A percentile compares a stretch with the other conserved stretches of the same genome.
Evolutionary conservation across 495 filamentous ascomycete genomes (phyloP).

Genomic region (Haplographium delicatum): DNA sequence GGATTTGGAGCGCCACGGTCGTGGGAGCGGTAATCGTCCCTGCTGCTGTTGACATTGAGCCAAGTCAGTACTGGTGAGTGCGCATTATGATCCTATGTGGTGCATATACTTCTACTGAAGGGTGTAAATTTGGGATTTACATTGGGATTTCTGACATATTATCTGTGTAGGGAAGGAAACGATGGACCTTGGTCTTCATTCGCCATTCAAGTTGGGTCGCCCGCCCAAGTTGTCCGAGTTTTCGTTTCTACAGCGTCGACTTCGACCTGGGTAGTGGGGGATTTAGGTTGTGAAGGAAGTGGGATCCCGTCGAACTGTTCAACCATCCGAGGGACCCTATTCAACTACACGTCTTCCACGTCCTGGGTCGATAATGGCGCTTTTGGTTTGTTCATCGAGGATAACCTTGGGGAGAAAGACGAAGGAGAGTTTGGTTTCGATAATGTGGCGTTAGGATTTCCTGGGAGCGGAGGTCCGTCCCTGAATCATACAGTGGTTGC

Average conservation of each 20-base stretch:
- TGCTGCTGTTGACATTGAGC: background rate
- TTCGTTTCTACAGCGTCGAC: slow-evolving; percentile 6
- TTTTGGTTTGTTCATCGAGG: slow-evolving; percentile 29
- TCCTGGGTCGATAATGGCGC: slow-evolving; percentile 6
- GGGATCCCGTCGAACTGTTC: slow-evolving; percentile 7
- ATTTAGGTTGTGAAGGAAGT: slow-evolving; percentile 7
- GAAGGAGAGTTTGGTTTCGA: slow-evolving; percentile 45
- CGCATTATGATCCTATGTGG: too few relatives aligned
- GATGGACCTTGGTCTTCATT: slow-evolving; percentile 14
- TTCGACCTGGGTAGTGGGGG: slow-evolving; percentile 8
- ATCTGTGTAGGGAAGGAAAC: background rate
- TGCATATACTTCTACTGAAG: too few relatives aligned
- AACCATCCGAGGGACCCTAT: slow-evolving; percentile 3
- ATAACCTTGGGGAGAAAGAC: slow-evolving; percentile 35
- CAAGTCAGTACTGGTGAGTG: slow-evolving; percentile 2
- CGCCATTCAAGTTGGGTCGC: slow-evolving; percentile 10
- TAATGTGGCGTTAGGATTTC: slow-evolving; percentile 40
- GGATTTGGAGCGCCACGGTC: background rate
- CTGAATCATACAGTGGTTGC: slow-evolving; percentile 41
- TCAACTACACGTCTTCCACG: slow-evolving; percentile 34
- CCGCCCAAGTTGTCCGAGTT: slow-evolving; percentile 8
- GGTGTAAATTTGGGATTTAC: background rate
- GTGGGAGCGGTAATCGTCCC: background rate
- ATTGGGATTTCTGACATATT: background rate
- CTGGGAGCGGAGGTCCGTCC: slow-evolving; percentile 30